Conservation (phyloP, 345 rosid genomes). For the Conringia planisiliqua region DNA sequence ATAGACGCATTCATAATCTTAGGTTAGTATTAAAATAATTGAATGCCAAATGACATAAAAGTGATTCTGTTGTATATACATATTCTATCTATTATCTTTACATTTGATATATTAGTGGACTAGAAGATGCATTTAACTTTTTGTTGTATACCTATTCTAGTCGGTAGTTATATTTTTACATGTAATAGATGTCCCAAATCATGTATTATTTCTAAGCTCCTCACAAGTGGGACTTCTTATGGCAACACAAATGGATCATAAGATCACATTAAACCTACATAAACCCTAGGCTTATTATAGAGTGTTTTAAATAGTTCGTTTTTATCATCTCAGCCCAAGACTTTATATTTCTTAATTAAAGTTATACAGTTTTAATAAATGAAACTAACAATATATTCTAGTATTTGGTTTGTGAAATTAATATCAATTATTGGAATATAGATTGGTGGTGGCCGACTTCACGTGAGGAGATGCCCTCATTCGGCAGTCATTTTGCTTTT, state of each 20-base stretch:
- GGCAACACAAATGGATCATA: not conserved
- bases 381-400: not conserved
- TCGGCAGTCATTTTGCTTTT: constrained; percentile 26
- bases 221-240: not conserved
- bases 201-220: not conserved
- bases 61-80: not conserved
- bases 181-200: not conserved
- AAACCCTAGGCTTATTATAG: not conserved
- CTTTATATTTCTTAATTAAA: not conserved
- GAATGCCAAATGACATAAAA: not conserved
- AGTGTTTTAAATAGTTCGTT: not conserved
- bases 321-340: not conserved
- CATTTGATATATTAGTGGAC: not conserved
- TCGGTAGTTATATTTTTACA: not conserved
- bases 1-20: not conserved
- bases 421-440: constrained; percentile 19
- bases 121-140: not conserved
- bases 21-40: not conserved
- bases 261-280: not conserved
- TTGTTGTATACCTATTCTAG: not conserved
- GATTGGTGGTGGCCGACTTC: constrained; percentile 36
- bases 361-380: not conserved
- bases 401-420: not conserved
- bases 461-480: constrained; percentile 39
- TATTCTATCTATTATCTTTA: not conserved